Evolutionary conservation across 306 rosid species (phyloP).

Genomic region (Quercus gilva): DNA sequence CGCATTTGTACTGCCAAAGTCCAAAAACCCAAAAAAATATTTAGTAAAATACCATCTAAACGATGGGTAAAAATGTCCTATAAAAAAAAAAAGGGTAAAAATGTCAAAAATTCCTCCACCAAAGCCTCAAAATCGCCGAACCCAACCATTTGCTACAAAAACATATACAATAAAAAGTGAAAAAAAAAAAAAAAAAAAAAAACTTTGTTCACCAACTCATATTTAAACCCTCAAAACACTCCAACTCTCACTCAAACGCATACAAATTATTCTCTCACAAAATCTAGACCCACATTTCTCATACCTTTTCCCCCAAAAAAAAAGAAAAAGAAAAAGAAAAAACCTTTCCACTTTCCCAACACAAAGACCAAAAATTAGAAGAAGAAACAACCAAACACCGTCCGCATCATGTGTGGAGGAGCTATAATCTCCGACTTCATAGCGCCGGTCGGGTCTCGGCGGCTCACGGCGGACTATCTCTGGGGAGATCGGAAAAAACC

Average conservation of each 20-base stretch:
- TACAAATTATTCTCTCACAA: not conserved
- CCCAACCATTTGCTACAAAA: not conserved
- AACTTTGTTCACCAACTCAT: not conserved
- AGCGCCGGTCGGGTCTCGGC: conserved; percentile 41
- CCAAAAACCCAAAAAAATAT: no score
- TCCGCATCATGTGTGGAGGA: conserved; percentile 78
- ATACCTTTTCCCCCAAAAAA: no score
- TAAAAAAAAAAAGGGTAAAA: no score
- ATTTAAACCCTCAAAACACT: conserved; percentile 16
- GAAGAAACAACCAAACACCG: not conserved
- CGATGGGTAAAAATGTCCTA: conserved; percentile 37
- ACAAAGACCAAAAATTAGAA: no score
- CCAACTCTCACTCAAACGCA: not conserved
- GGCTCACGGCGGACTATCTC: conserved; percentile 57
- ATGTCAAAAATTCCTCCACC: not conserved
- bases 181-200: no score
- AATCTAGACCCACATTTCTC: not conserved
- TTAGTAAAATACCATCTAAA: conserved; percentile 1
- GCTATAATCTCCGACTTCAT: conserved; percentile 94
- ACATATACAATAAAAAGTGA: not conserved
- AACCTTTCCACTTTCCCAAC: not conserved
- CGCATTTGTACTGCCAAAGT: no score
- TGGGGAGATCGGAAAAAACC: conserved; percentile 69
- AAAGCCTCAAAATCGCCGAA: not conserved
- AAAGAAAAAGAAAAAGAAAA: not conserved